Base-by-base conservation (phyloP, 139 green algal genomes). In the Eudorina sp. region DNA sequence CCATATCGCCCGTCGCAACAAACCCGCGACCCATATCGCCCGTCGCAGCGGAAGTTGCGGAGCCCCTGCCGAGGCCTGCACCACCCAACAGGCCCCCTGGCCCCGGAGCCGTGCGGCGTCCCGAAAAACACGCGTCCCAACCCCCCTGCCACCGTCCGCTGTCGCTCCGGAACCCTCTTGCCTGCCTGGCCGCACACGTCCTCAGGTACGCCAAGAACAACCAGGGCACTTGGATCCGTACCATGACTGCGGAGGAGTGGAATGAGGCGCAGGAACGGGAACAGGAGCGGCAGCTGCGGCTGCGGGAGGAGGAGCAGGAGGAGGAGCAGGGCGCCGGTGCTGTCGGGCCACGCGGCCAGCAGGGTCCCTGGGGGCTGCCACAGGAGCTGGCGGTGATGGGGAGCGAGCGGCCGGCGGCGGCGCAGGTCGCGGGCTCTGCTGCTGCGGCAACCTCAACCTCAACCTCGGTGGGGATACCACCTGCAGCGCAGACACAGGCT, bases 181-280 rank as follows among this genome's bases (percentile, higher is more conserved):
- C 53, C 53, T 19, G 19, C 53, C 55, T 3, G 27, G 27, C 38
- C 11, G 29, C 55, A 66, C 55, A 72, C 21, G 16, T 11, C 21
- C 62, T 19, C 62, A 77, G 62, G 45, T 87, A 87, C 64, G 6
- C 16, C 2, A 66, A 51, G 43, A 27, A 62, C 45, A 19, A 41
- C 6, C 46, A 45, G 2, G 81, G 81, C 41, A 66, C 64, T 11
- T 87, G 81, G 81, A 16, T 87, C 11, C 62, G 81, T 2, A 68
- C 43, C 4, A 40, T 87, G 81, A 38, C 31, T 27, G 19, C 31
- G 11, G 31, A 29, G 16, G 64, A 72, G 64, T 72, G 41, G 62
- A 16, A 27, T 3, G 41, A 21, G 21, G 62, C 36, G 40, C 43
- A 46, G 27, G 19, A 27, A 14, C 46, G 14, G 1, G 46, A 34